These are phyloP conservation scores for Apophysomyces trapeziformis DNA, from an alignment of 371 early-diverging fungal genomes.

Conservation along the genomic window DNA sequence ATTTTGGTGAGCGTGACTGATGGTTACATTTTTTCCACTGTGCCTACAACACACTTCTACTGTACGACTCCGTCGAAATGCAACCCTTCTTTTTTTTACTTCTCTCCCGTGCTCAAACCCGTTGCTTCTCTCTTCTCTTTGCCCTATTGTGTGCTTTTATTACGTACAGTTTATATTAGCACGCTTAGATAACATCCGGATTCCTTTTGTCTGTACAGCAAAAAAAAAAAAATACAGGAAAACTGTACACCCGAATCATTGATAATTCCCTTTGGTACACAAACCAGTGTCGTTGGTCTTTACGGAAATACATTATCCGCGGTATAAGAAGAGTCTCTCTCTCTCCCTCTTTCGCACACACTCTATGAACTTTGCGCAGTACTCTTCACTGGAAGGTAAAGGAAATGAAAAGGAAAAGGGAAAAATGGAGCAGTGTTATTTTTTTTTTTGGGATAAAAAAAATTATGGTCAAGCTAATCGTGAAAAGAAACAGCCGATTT, in stretches of 20 bases:
- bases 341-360: neutral
- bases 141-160: slow-evolving; percentile 1
- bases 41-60: slow-evolving; percentile 12
- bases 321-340: neutral
- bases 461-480: neutral
- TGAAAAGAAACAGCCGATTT: neutral
- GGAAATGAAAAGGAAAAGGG: no score
- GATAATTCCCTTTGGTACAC: neutral
- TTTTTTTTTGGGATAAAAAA: neutral
- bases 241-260: neutral
- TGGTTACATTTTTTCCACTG: slow-evolving; percentile 12
- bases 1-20: slow-evolving; percentile 12
- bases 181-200: neutral
- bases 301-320: slow-evolving; percentile 2
- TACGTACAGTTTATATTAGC: no score
- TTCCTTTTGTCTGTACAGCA: neutral
- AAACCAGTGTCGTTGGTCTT: slow-evolving; percentile 6
- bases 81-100: slow-evolving; percentile 12
- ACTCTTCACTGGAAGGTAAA: neutral
- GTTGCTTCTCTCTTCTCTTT: slow-evolving; percentile 10
- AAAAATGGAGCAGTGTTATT: no score
- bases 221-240: neutral
- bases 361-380: neutral
- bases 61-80: slow-evolving; percentile 12
- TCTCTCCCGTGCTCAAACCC: slow-evolving; percentile 11